Conservation (phyloP, 2,329 filamentous ascomycete genomes). For the Pseudogymnoascus sp. region DNA sequence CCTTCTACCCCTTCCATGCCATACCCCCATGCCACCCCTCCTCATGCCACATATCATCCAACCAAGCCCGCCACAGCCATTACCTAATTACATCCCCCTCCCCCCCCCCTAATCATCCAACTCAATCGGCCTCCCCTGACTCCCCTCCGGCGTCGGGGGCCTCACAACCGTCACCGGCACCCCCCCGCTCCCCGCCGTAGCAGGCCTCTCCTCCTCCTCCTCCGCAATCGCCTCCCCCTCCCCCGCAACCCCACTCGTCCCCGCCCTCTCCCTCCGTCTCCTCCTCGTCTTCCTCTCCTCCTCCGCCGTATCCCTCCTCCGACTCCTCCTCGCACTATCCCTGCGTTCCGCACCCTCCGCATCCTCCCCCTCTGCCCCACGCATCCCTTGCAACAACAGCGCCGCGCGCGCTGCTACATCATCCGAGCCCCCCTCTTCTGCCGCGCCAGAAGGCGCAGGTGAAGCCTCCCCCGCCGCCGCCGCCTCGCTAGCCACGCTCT, state of each 20-base stretch:
- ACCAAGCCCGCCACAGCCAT: background rate
- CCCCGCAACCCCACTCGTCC: background rate
- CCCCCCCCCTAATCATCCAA: background rate
- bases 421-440: conserved; percentile 40
- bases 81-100: background rate
- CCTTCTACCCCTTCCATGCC: background rate
- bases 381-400: conserved; percentile 73
- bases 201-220: background rate
- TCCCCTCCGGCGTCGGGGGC: background rate
- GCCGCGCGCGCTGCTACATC: conserved; percentile 82
- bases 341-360: conserved; percentile 44
- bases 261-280: conserved; percentile 54
- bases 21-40: background rate
- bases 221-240: background rate
- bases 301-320: conserved; percentile 58
- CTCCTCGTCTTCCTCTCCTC: conserved; percentile 64
- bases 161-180: background rate
- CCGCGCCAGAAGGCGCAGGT: conserved; percentile 12
- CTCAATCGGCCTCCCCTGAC: background rate
- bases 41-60: background rate
- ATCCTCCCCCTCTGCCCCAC: conserved; percentile 50
- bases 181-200: background rate
- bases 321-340: conserved; percentile 52
- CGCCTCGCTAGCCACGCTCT: conserved; percentile 28
- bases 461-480: conserved; percentile 27